A percentile compares a stretch with the other conserved stretches of the same genome.
Conservation (phyloP, 371 early-diverging fungal species). For the Apophysomyces trapeziformis region DNA sequence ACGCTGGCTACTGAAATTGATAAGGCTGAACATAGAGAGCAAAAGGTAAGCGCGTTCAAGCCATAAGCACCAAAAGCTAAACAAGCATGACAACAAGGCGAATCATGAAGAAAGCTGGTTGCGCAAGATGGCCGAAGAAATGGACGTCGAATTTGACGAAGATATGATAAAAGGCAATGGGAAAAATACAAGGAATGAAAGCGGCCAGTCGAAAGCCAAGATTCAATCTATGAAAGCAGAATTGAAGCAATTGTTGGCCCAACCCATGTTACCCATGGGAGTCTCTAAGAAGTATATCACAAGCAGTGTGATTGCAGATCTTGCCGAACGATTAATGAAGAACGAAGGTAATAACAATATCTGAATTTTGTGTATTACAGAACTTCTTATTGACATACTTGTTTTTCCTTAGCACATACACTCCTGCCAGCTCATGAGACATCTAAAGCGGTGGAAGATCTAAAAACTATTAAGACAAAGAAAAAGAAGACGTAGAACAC, state of each 20-base stretch:
- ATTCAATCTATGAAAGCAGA: slow-evolving; percentile 59
- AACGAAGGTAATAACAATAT: slow-evolving; percentile 24
- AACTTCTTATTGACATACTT: background rate
- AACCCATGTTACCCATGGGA: slow-evolving; percentile 76
- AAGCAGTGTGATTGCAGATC: slow-evolving; percentile 64
- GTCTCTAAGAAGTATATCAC: slow-evolving; percentile 77
- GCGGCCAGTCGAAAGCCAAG: slow-evolving; percentile 41
- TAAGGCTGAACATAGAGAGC: slow-evolving; percentile 72
- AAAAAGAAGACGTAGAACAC: background rate
- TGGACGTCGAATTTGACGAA: slow-evolving; percentile 85
- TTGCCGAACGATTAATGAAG: slow-evolving; percentile 66
- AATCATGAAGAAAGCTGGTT: slow-evolving; percentile 83
- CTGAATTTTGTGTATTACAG: background rate
- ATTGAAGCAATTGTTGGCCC: slow-evolving; percentile 62
- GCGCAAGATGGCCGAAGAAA: slow-evolving; percentile 81
- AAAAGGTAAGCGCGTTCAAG: slow-evolving; percentile 52
- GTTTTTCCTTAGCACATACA: background rate
- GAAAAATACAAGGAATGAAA: slow-evolving; percentile 25
- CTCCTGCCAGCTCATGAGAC: slow-evolving; percentile 23
- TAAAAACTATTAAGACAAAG: background rate
- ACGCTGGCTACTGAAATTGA: slow-evolving; percentile 82
- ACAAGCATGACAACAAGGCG: slow-evolving; percentile 20
- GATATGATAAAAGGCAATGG: slow-evolving; percentile 58
- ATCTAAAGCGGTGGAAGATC: slow-evolving; percentile 21
- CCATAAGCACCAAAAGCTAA: no score